A percentile compares a stretch with the other conserved stretches of the same genome.
These are phyloP conservation scores for Epithemia pelagica DNA, from an alignment of 108 stramenopile species.

Conservation along the genomic window DNA sequence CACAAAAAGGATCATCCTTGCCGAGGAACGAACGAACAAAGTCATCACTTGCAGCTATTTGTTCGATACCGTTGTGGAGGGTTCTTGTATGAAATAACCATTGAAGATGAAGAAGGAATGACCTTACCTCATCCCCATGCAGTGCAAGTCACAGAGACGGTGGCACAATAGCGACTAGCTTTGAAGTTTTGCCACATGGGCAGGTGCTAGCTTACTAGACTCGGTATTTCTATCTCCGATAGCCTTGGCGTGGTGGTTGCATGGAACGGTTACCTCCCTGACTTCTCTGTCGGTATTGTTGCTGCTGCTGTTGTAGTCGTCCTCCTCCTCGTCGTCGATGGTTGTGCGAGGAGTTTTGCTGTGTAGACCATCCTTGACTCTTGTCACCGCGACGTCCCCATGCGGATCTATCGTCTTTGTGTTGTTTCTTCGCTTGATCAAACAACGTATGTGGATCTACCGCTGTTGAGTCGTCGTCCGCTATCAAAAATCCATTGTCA, in stretches of 20 bases:
- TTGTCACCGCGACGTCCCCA: slow-evolving; percentile 37
- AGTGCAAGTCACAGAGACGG: neutral
- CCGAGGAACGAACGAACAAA: neutral
- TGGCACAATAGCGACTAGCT: slow-evolving; percentile 3
- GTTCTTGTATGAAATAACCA: slow-evolving; percentile 24
- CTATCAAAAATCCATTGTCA: neutral
- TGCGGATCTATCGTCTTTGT: slow-evolving; percentile 9
- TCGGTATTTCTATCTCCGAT: too few species aligned
- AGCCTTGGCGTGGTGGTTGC: too few species aligned
- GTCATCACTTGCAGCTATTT: neutral
- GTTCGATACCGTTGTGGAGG: slow-evolving; percentile 21
- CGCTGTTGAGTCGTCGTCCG: neutral
- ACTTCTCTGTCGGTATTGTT: neutral
- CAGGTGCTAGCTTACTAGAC: too few species aligned
- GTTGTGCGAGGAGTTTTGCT: slow-evolving; percentile 49
- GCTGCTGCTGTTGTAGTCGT: neutral
- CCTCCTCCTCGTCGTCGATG: slow-evolving; percentile 16
- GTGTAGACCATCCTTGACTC: slow-evolving; percentile 50
- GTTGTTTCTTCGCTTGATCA: slow-evolving; percentile 15
- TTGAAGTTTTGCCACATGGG: too few species aligned
- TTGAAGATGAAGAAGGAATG: slow-evolving; percentile 30
- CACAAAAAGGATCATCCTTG: neutral
- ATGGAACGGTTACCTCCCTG: too few species aligned
- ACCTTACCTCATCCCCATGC: slow-evolving; percentile 5
- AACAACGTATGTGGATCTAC: slow-evolving; percentile 24